phyloP scores from a whole-genome alignment of 1,284 basidiomycete species.

The Exobasidium rhododendri region DNA sequence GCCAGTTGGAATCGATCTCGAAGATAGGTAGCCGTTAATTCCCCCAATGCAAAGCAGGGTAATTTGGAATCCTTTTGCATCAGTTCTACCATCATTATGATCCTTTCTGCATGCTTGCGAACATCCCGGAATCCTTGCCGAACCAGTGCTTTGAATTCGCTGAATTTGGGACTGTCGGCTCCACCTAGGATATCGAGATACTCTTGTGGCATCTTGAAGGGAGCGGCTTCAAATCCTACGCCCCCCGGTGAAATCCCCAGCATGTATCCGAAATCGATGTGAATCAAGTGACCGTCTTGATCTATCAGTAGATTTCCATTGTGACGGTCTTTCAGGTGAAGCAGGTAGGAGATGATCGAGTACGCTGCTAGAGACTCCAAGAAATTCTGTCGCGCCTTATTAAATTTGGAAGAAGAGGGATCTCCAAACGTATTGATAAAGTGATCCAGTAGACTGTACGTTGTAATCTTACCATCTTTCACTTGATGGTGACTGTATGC shows the following conservation, averaged over 20 bases:
- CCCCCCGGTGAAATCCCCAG: conserved; percentile 79
- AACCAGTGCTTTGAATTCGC: conserved; percentile 83
- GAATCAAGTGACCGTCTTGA: conserved; percentile 85
- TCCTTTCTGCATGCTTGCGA: conserved; percentile 91
- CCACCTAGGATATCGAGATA: conserved; percentile 97
- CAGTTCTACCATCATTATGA: conserved; percentile 90
- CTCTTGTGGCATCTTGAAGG: conserved; percentile 93
- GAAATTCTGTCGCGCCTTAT: conserved; percentile 71
- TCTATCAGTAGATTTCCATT: conserved; percentile 98
- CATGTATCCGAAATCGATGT: conserved; percentile 99
- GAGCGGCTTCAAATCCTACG: conserved; percentile 97
- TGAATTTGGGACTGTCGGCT: conserved; percentile 70
- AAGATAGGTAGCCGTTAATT: conserved; percentile 78
- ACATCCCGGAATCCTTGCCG: conserved; percentile 88
- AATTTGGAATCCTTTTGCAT: conserved; percentile 94
- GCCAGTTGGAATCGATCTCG: conserved; percentile 91
- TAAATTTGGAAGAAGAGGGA: conserved; percentile 33
- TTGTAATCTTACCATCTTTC: conserved; percentile 25
- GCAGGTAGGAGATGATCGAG: conserved; percentile 86
- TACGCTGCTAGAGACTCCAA: conserved; percentile 87
- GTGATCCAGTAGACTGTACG: conserved; percentile 49
- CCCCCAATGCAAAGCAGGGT: conserved; percentile 87
- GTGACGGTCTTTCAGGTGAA: conserved; percentile 98
- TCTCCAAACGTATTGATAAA: conserved; percentile 46
- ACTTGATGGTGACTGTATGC: conserved; percentile 73